Percentiles rank a stretch among this genome's conserved stretches.
These are phyloP conservation scores for Hsuehochloa calcarea DNA, from an alignment of 176 grass and related monocot species.

Conservation along the genomic window DNA sequence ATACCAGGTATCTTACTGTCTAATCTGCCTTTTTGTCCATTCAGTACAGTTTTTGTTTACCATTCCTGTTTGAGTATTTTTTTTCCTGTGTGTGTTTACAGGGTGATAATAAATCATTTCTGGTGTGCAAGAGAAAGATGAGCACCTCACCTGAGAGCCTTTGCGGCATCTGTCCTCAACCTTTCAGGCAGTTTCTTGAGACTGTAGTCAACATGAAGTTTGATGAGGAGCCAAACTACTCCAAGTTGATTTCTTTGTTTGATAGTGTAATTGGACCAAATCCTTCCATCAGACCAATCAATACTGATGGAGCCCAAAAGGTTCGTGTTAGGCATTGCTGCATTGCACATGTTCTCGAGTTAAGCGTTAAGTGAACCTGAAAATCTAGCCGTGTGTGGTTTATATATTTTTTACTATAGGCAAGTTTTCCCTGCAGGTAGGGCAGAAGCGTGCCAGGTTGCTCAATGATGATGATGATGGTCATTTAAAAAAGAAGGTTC, in stretches of 20 bases:
- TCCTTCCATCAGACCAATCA: slow-evolving; percentile 77
- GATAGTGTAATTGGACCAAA: slow-evolving; percentile 74
- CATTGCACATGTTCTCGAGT: not conserved
- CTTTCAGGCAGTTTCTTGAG: slow-evolving; percentile 79
- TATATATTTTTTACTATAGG: not conserved
- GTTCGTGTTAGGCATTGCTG: slow-evolving; percentile 32
- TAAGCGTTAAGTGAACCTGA: not conserved
- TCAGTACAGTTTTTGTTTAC: not conserved
- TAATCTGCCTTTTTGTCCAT: not conserved
- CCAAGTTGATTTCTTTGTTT: slow-evolving; percentile 85
- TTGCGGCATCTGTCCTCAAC: slow-evolving; percentile 71
- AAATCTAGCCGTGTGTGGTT: not conserved
- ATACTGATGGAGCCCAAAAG: slow-evolving; percentile 84
- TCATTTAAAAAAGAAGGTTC: slow-evolving; percentile 66
- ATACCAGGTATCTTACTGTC: slow-evolving; percentile 60
- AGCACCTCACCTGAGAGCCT: slow-evolving; percentile 67
- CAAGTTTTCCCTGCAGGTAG: slow-evolving; percentile 52
- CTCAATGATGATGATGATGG: slow-evolving; percentile 61
- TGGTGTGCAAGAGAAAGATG: slow-evolving; percentile 98
- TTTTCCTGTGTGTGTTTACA: slow-evolving; percentile 13
- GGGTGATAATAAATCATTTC: slow-evolving; percentile 93
- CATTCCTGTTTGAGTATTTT: not conserved
- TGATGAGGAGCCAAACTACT: slow-evolving; percentile 90
- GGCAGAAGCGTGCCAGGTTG: slow-evolving; percentile 77
- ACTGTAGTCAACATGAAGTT: slow-evolving; percentile 88